phyloP scores from a whole-genome alignment of 2,329 filamentous ascomycete species.

The Fusarium anthophilum region DNA sequence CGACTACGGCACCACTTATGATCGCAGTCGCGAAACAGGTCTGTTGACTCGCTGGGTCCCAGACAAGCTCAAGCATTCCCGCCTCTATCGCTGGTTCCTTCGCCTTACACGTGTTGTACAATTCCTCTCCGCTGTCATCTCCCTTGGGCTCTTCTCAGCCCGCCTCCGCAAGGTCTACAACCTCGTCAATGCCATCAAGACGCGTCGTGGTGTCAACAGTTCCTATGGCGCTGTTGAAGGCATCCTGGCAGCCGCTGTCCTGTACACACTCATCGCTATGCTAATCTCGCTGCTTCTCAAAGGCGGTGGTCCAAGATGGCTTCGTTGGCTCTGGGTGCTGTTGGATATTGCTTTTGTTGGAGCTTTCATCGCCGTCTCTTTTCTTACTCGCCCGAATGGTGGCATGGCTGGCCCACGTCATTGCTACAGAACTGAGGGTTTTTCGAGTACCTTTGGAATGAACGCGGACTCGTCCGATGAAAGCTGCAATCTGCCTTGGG shows the following conservation, averaged over 20 bases:
- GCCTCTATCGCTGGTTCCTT: slow-evolving; percentile 30
- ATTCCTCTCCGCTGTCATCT: slow-evolving; percentile 23
- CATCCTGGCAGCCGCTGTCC: slow-evolving; percentile 27
- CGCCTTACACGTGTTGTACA: slow-evolving; percentile 20
- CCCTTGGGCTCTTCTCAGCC: slow-evolving; percentile 26
- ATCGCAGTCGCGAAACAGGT: background rate
- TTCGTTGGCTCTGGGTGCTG: slow-evolving; percentile 22
- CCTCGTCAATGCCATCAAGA: slow-evolving; percentile 16
- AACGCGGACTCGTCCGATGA: background rate
- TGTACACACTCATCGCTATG: slow-evolving; percentile 26
- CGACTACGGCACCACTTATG: slow-evolving; percentile 7
- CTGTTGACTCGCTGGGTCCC: slow-evolving; percentile 21
- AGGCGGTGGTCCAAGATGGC: slow-evolving; percentile 19
- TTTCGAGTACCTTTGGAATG: background rate
- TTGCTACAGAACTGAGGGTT: background rate
- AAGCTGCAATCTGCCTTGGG: slow-evolving; percentile 20
- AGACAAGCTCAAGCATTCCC: slow-evolving; percentile 11
- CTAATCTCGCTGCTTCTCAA: slow-evolving; percentile 3
- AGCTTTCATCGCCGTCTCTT: slow-evolving; percentile 9
- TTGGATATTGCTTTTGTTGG: slow-evolving; percentile 13
- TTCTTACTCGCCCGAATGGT: slow-evolving; percentile 16
- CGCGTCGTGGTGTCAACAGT: slow-evolving; percentile 14
- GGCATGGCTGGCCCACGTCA: slow-evolving; percentile 3
- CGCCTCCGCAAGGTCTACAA: slow-evolving; percentile 14
- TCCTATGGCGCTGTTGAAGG: slow-evolving; percentile 26